phyloP scores from a whole-genome alignment of 352 stramenopile species.

The Phytophthora megakarya region DNA sequence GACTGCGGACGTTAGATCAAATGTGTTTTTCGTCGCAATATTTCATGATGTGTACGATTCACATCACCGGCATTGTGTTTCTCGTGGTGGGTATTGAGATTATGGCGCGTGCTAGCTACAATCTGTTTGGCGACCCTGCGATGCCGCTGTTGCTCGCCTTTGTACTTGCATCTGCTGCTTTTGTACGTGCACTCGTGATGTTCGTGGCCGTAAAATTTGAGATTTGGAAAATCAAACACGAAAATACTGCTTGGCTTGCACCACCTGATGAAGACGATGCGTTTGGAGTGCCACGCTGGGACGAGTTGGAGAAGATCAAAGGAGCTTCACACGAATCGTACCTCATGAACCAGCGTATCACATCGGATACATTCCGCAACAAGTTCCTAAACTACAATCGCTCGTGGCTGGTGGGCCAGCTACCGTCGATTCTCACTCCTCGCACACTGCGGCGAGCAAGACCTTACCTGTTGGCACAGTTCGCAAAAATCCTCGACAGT shows the following conservation, averaged over 20 bases:
- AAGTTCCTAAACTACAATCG: constrained; percentile 99
- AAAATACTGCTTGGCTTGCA: constrained; percentile 95
- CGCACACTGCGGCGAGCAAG: constrained; percentile 88
- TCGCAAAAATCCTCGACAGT: constrained; percentile 95
- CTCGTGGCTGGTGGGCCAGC: constrained; percentile 95
- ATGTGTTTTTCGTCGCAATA: constrained; percentile 98
- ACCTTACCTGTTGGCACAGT: constrained; percentile 96
- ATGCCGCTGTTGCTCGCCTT: constrained; percentile 86
- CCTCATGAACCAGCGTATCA: constrained; percentile 97
- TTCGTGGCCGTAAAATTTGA: constrained; percentile 89
- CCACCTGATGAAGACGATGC: constrained; percentile 91
- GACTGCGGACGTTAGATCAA: constrained; percentile 94
- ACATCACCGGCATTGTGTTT: constrained; percentile 95
- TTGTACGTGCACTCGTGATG: constrained; percentile 74
- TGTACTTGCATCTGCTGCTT: constrained; percentile 57
- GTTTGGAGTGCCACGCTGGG: constrained; percentile 91
- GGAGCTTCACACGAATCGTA: constrained; percentile 94
- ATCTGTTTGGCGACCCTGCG: constrained; percentile 95
- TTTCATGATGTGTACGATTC: constrained; percentile 96
- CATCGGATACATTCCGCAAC: constrained; percentile 96
- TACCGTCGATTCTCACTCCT: constrained; percentile 95
- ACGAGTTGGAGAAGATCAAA: constrained; percentile 93
- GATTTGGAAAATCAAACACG: constrained; percentile 96
- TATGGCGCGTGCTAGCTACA: constrained; percentile 95
- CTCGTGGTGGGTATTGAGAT: constrained; percentile 96